phyloP scores from a whole-genome alignment of 129 eudicot species.

The Flaveria sonorensis region DNA sequence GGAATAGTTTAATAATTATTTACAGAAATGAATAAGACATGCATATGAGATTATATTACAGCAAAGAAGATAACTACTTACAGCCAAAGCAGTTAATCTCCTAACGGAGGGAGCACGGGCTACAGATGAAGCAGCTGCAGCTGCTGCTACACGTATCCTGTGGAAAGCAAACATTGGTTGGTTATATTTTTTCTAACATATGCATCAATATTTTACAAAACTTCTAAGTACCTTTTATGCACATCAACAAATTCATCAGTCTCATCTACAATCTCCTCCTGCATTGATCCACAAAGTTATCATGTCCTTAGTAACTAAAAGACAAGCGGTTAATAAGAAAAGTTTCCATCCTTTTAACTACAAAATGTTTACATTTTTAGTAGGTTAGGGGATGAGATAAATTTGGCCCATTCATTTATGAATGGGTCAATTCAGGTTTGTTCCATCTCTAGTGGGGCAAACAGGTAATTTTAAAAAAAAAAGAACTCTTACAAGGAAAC shows the following conservation, averaged over 20 bases:
- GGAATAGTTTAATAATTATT: no score
- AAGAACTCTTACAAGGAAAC: no score
- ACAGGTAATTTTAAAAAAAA: no score
- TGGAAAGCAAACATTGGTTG: conserved; percentile 18
- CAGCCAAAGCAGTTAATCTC: conserved; percentile 63
- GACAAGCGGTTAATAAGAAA: no score
- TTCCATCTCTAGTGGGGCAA: no score
- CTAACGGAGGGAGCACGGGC: conserved; percentile 96
- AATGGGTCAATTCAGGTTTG: no score
- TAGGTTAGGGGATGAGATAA: no score
- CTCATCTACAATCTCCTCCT: conserved; percentile 99
- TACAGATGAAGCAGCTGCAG: conserved; percentile 90
- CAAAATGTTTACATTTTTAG: no score
- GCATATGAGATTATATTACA: no score
- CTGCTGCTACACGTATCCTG: conserved; percentile 97
- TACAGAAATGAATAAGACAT: no score
- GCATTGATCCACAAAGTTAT: conserved; percentile 29
- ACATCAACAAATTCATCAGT: conserved; percentile 98
- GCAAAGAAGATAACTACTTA: conserved; percentile 40
- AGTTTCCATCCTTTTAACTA: no score
- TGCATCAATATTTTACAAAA: not conserved
- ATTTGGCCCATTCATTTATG: no score
- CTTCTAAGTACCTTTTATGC: conserved; percentile 65
- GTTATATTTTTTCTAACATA: not conserved
- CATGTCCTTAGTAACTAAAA: not conserved